Conservation (phyloP, 768 basidiomycete genomes). For the Chalciporus sphaerocephalus region DNA sequence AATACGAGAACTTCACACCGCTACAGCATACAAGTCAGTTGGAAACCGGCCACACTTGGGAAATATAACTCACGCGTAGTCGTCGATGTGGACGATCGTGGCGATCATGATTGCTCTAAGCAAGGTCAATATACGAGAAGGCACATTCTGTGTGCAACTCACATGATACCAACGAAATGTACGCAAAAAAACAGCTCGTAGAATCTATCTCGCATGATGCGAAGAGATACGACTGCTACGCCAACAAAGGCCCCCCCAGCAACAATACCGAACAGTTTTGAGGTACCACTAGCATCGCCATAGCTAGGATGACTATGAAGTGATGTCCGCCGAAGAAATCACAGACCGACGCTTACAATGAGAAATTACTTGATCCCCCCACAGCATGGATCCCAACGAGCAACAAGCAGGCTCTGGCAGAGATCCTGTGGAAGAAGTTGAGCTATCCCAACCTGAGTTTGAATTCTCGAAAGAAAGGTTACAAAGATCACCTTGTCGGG, state of each 20-base stretch:
- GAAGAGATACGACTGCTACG: constrained; percentile 41
- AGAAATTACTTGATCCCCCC: constrained; percentile 12
- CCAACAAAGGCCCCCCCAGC: constrained; percentile 37
- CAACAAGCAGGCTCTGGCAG: constrained; percentile 42
- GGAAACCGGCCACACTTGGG: constrained; percentile 1
- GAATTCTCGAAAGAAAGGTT: neutral
- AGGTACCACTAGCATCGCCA: neutral
- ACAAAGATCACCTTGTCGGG: constrained; percentile 16
- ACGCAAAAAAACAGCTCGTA: constrained; percentile 50
- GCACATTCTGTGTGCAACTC: constrained; percentile 9
- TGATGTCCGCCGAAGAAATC: neutral
- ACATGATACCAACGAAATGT: constrained; percentile 44
- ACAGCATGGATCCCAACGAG: constrained; percentile 47
- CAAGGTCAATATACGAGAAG: constrained; percentile 37
- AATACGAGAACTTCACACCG: constrained; percentile 17
- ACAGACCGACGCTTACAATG: constrained; percentile 7
- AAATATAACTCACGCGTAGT: constrained; percentile 28
- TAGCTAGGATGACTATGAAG: constrained; percentile 4
- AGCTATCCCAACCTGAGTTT: constrained; percentile 18
- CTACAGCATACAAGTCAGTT: constrained; percentile 14
- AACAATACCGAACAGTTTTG: constrained; percentile 31
- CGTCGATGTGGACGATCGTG: constrained; percentile 39
- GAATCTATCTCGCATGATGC: constrained; percentile 43
- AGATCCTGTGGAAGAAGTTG: constrained; percentile 42
- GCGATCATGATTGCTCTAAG: constrained; percentile 29